Percentiles rank a stretch among this genome's conserved stretches.
Evolutionary conservation across 78 protist genomes (phyloP).

Genomic region (Bodo saltans): DNA sequence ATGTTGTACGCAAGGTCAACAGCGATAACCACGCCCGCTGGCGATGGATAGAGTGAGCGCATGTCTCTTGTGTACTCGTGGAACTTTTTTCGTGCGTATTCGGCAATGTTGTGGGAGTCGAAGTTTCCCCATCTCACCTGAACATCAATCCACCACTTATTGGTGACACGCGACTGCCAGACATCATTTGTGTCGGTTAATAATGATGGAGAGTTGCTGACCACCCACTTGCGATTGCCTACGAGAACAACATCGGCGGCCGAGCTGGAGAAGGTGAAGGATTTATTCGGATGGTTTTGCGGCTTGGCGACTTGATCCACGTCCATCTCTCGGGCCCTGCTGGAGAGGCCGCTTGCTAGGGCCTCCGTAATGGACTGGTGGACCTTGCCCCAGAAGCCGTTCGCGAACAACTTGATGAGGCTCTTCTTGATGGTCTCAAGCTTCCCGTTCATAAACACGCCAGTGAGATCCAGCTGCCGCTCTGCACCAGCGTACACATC

Average conservation of each 20-base stretch:
- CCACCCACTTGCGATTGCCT: slow-evolving; percentile 96
- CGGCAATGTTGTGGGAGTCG: slow-evolving; percentile 87
- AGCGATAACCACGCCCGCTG: slow-evolving; percentile 94
- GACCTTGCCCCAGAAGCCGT: slow-evolving; percentile 99
- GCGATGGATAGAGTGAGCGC: slow-evolving; percentile 97
- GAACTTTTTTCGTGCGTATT: slow-evolving; percentile 96
- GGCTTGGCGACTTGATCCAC: slow-evolving; percentile 98
- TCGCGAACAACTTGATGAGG: slow-evolving; percentile 98
- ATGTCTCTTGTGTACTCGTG: slow-evolving; percentile 95
- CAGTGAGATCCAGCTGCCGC: slow-evolving; percentile 99
- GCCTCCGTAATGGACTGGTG: slow-evolving; percentile 96
- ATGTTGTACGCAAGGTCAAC: slow-evolving; percentile 98
- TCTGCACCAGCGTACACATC: slow-evolving; percentile 98
- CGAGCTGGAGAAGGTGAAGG: slow-evolving; percentile 97
- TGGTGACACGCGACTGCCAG: slow-evolving; percentile 74
- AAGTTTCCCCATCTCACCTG: slow-evolving; percentile 98
- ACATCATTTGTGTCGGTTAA: slow-evolving; percentile 81
- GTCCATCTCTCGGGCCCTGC: slow-evolving; percentile 81
- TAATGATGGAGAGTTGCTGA: slow-evolving; percentile 91
- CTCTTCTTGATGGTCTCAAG: slow-evolving; percentile 98
- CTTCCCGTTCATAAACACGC: slow-evolving; percentile 99
- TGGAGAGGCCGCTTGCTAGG: slow-evolving; percentile 90
- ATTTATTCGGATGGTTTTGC: slow-evolving; percentile 99
- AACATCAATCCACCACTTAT: slow-evolving; percentile 98
- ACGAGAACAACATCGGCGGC: slow-evolving; percentile 98